Conservation (phyloP, 2,329 filamentous ascomycete species). For the Microsporum ferrugineum region DNA sequence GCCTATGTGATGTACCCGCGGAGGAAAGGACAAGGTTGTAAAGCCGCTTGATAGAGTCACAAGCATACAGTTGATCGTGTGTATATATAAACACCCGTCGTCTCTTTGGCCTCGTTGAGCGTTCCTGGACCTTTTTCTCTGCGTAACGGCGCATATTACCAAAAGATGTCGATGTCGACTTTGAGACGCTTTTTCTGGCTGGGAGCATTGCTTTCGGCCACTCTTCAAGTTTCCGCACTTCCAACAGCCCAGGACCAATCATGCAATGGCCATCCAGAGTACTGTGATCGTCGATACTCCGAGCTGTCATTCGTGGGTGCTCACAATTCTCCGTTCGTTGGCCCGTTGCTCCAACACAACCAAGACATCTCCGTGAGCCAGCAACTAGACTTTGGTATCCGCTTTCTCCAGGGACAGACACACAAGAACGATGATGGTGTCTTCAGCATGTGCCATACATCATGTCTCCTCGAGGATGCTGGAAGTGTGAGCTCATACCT, state of each 20-base stretch:
- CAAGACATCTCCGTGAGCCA: slow-evolving; percentile 48
- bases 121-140: neutral
- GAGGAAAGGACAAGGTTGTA: neutral
- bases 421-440: slow-evolving; percentile 40
- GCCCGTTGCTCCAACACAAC: slow-evolving; percentile 44
- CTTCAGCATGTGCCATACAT: slow-evolving; percentile 54
- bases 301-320: slow-evolving; percentile 52
- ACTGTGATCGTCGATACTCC: slow-evolving; percentile 48
- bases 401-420: slow-evolving; percentile 54
- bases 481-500: slow-evolving; percentile 48
- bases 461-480: slow-evolving; percentile 48
- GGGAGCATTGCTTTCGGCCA: neutral
- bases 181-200: neutral
- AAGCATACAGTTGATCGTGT: neutral
- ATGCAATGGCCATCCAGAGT: slow-evolving; percentile 49
- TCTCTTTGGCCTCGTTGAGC: neutral
- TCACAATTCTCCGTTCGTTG: slow-evolving; percentile 56
- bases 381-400: slow-evolving; percentile 51
- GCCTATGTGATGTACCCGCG: neutral
- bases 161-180: neutral
- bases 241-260: neutral
- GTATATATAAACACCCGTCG: neutral
- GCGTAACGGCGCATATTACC: neutral
- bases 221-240: neutral
- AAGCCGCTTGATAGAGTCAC: neutral